These are phyloP conservation scores for Bacterosira constricta DNA, from an alignment of 108 stramenopile species.

Conservation along the genomic window DNA sequence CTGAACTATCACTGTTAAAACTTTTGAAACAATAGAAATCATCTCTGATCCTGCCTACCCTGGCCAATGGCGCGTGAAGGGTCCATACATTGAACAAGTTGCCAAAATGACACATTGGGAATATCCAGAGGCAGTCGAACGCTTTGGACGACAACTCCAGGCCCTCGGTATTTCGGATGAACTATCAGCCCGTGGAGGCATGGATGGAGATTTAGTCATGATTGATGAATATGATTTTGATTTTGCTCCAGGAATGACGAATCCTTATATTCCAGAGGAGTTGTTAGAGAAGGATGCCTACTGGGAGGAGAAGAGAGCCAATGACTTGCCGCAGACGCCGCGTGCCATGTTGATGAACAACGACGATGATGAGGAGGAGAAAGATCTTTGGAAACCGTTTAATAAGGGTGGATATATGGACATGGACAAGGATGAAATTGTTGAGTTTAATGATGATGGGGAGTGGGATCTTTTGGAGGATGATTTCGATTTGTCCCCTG, in stretches of 20 bases:
- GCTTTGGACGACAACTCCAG: conserved; percentile 88
- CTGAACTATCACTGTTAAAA: background rate
- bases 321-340: conserved; percentile 14
- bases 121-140: conserved; percentile 89
- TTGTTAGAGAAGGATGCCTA: conserved; percentile 73
- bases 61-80: conserved; percentile 87
- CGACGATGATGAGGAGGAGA: conserved; percentile 46
- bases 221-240: conserved; percentile 90
- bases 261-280: conserved; percentile 87
- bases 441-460: conserved; percentile 75
- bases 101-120: conserved; percentile 96
- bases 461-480: conserved; percentile 86
- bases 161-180: conserved; percentile 84
- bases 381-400: conserved; percentile 70
- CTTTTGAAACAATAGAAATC: conserved; percentile 55
- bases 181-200: conserved; percentile 74
- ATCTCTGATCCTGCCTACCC: conserved; percentile 87
- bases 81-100: conserved; percentile 86
- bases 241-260: conserved; percentile 78
- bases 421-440: conserved; percentile 81
- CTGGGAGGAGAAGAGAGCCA: conserved; percentile 41
- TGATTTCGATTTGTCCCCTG: conserved; percentile 59
- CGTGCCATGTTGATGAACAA: conserved; percentile 35
- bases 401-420: conserved; percentile 80
- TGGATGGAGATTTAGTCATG: conserved; percentile 91